A percentile compares a stretch with the other conserved stretches of the same genome.
Evolutionary conservation across 140 eudicot genomes (phyloP).

Genomic region (Eryngium alpinum): DNA sequence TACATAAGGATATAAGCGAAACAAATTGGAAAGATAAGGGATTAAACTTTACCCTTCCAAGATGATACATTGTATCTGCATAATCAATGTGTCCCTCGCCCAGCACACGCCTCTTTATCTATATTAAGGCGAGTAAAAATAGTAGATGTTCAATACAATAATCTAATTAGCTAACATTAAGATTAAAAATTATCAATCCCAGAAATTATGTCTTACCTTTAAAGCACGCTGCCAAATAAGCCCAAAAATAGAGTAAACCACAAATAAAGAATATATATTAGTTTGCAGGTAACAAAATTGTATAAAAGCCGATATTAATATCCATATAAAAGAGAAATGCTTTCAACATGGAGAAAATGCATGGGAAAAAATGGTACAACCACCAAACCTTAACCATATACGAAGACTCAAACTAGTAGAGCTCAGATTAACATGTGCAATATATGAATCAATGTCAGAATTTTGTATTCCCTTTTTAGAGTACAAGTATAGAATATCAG

Average conservation of each 20-base stretch:
- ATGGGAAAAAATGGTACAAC: not conserved
- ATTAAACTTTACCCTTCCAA: constrained; percentile 77
- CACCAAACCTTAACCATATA: not conserved
- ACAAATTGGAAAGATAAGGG: constrained; percentile 7
- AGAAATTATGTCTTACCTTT: constrained; percentile 51
- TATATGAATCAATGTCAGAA: too few relatives aligned
- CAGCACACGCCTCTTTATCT: constrained; percentile 86
- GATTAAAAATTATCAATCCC: not conserved
- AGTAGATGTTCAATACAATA: constrained; percentile 4
- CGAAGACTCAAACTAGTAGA: not conserved
- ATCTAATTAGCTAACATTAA: not conserved
- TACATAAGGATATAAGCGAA: not conserved
- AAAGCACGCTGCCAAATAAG: constrained; percentile 61
- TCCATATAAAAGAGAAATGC: not conserved
- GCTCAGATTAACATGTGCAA: too few relatives aligned
- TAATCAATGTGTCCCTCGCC: constrained; percentile 82
- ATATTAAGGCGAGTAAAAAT: constrained; percentile 1
- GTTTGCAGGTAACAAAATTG: not conserved
- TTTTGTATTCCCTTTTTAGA: too few relatives aligned
- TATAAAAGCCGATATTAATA: not conserved
- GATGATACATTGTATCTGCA: constrained; percentile 97
- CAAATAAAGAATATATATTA: not conserved
- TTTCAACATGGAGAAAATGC: not conserved
- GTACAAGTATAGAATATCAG: not conserved
- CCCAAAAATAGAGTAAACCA: constrained; percentile 25